phyloP scores from a whole-genome alignment of 192 early-diverging fungal species.

The Podila minutissima region DNA sequence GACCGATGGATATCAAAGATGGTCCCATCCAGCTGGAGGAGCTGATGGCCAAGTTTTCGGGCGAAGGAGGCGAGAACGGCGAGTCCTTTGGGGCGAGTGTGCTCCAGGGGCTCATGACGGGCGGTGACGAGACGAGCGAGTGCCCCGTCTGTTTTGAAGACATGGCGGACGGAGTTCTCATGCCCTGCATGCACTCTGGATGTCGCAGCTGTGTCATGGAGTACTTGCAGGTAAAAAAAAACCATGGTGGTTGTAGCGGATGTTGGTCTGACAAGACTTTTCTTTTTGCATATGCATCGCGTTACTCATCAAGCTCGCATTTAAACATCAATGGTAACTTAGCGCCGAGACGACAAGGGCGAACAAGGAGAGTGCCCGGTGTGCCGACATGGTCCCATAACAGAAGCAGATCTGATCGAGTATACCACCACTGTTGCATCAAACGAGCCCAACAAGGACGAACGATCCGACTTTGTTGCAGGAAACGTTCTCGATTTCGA shows the following conservation, averaged over 20 bases:
- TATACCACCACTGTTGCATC: constrained; percentile 9
- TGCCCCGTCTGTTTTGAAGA: constrained; percentile 68
- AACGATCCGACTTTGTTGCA: not conserved
- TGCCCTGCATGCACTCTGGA: constrained; percentile 68
- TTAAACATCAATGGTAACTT: not conserved
- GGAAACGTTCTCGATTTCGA: constrained; percentile 2
- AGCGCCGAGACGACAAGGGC: constrained; percentile 58
- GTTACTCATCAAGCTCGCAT: no score
- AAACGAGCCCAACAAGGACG: not conserved
- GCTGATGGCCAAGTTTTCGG: constrained; percentile 52
- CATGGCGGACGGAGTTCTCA: constrained; percentile 54
- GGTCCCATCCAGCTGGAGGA: constrained; percentile 53
- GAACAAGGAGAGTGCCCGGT: constrained; percentile 63
- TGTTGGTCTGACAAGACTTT: no score
- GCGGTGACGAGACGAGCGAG: constrained; percentile 44
- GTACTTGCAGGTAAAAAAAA: constrained; percentile 54
- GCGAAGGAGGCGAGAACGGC: constrained; percentile 10
- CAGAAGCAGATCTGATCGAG: constrained; percentile 56
- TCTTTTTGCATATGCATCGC: no score
- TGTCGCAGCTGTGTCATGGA: constrained; percentile 64
- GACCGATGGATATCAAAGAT: constrained; percentile 23
- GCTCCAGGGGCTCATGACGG: constrained; percentile 48
- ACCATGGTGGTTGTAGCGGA: no score
- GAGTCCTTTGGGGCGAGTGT: constrained; percentile 52
- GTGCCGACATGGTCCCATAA: constrained; percentile 60